Base-by-base conservation (phyloP, 2,329 filamentous ascomycete genomes). In the Phaeophleospora eucalypticola region DNA sequence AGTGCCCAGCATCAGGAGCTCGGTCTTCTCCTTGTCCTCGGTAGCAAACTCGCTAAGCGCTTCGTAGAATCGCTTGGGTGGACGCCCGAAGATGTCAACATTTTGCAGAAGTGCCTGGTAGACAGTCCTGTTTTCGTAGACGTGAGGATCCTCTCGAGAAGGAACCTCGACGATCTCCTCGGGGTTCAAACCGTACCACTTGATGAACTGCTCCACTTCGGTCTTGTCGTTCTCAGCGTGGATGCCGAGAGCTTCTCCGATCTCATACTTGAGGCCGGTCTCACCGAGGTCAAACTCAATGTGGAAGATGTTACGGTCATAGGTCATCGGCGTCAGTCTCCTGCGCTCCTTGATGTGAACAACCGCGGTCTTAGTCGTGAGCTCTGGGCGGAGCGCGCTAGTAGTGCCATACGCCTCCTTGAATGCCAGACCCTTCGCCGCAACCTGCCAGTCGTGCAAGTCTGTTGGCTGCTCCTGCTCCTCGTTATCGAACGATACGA, bases 251-350 rank as follows among this genome's bases (percentile, higher is more conserved):
- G 93, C 93, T 73, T 98, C 93, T 47, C 93, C 93, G 62, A 98
- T 97, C 66, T 95, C 88, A 73, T 98, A 98, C 35, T 82, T 95
- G 55, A 98, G 82, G 33, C 90, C 91, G 27, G 91, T 95, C 62
- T 84, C 72, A 51, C 91, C 91, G 18, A 98, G 81, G 65, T 97
- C 93, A 63, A 98, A 98, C 71, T 98, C 93, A 53, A 98, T 97
- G 74, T 98, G 93, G 84, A 98, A 98, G 70, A 98, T 97, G 78
- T 98, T 96, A 60, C 93, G 89, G 69, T 97, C 90, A 66, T 98
- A 98, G 24, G 83, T 86, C 18, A 71, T 62, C 2, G 93, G 93
- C 0, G 93, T 98, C 45, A 98, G 80, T 54, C 93, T 83, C 52
- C 93, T 87, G 73, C 95, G 96, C 75, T 97, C 93, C 75, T 94